phyloP scores from a whole-genome alignment of 768 basidiomycete genomes.

The Tulasnella sp. region DNA sequence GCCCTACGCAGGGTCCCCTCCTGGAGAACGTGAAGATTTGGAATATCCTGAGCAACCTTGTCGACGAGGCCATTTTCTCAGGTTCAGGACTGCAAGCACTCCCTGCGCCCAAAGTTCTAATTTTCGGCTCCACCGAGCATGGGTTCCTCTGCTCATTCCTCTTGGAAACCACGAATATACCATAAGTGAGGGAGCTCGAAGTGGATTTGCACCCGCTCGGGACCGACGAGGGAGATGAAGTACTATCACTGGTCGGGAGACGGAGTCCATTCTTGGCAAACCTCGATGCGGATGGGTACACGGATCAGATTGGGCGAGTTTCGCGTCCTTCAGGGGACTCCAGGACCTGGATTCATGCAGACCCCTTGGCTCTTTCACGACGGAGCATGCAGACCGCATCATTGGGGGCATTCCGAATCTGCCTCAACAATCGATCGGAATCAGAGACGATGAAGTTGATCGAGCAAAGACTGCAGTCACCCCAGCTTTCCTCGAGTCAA shows the following conservation, averaged over 20 bases:
- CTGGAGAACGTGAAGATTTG: not conserved
- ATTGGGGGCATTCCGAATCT: not conserved
- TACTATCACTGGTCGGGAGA: not conserved
- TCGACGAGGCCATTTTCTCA: not conserved
- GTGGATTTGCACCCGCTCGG: not conserved
- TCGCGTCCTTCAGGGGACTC: not conserved
- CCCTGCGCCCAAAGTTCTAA: not conserved
- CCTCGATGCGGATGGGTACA: not conserved
- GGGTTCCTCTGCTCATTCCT: not conserved
- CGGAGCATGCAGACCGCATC: not conserved
- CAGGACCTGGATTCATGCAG: not conserved
- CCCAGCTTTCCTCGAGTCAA: not conserved
- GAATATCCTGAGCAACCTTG: not conserved
- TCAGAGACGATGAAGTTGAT: not conserved
- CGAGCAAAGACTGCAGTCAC: not conserved
- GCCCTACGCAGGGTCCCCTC: not conserved
- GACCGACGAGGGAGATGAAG: not conserved
- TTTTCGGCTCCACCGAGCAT: not conserved
- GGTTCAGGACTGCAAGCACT: not conserved
- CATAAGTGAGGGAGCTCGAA: not conserved
- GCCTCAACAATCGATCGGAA: not conserved
- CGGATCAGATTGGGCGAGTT: not conserved
- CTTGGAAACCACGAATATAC: not conserved
- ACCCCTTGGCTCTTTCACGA: not conserved
- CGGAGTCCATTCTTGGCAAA: not conserved